Evolutionary conservation across 1,284 basidiomycete species (phyloP), one percentile per base, ranked within the genome.

Genomic region (Moniliophthora roreri): DNA sequence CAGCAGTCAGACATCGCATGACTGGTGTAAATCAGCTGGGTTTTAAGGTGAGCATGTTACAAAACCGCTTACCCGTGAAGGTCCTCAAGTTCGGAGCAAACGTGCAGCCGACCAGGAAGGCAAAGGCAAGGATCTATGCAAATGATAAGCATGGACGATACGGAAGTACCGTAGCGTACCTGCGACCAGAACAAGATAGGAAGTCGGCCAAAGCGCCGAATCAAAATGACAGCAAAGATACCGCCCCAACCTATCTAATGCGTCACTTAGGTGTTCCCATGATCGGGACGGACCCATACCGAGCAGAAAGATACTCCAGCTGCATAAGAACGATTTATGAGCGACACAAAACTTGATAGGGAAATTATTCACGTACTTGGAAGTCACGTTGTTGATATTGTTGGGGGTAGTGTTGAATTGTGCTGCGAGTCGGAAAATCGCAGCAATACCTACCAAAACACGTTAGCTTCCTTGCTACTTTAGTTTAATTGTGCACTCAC

Each of bases 271-370:
- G 58, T 69, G 75, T 11, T 78, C 5, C 15, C 39, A 20, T 20
- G 15, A 41, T 13, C 15, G 21, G 24, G 18, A 54, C 15, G 11
- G 36, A n/a, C 11, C 55, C 71, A 32, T 47, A 79, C 82, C 82
- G 11, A 85, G 69, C 18, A 86, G 67, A 65, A 87, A 86, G 51
- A 87, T 87, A 60, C 82, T 84, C 83, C 82, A 85, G 64, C 83
- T 85, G 53, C 6, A 47, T n/a, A 24, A 44, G 24, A 37, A 20
- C 16, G 26, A 41, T 51, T 49, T 36, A 48, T 50, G 18, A 47
- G 26, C 24, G 37, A 40, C 2, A 36, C 28, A 36, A 21, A 16
- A 36, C 21, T 34, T 15, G 2, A n/a, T 15, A 47, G 20, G 39
- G 11, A n/a, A 24, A 37, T 15, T 1, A 18, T 24, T 10, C 32